Evolutionary conservation across 2,329 filamentous ascomycete genomes (phyloP).

Genomic region (Capronia epimyces): DNA sequence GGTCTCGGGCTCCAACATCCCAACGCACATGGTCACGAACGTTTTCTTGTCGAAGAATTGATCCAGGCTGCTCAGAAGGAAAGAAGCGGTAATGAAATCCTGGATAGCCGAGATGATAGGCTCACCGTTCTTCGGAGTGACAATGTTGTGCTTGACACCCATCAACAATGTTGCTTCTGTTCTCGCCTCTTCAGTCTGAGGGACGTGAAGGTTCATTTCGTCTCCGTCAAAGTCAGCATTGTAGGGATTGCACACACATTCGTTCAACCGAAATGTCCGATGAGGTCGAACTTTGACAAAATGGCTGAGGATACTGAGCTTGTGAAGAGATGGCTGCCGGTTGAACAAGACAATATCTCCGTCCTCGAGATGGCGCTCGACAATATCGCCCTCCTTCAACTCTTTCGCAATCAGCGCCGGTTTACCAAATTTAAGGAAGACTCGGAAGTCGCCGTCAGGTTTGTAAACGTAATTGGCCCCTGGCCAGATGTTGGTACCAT

Average conservation of each 20-base stretch:
- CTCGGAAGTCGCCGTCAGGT: slow-evolving; percentile 63
- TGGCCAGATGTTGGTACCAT: slow-evolving; percentile 74
- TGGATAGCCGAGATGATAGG: slow-evolving; percentile 98
- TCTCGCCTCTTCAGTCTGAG: slow-evolving; percentile 92
- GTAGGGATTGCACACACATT: slow-evolving; percentile 96
- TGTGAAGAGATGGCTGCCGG: slow-evolving; percentile 93
- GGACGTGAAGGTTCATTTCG: slow-evolving; percentile 98
- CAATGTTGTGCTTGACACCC: slow-evolving; percentile 95
- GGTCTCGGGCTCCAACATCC: slow-evolving; percentile 80
- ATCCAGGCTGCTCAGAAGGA: slow-evolving; percentile 85
- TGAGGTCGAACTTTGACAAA: slow-evolving; percentile 88
- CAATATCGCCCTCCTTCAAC: slow-evolving; percentile 75
- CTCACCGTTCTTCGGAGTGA: slow-evolving; percentile 94
- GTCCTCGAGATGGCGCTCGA: slow-evolving; percentile 91
- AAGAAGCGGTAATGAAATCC: slow-evolving; percentile 96
- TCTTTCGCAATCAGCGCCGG: slow-evolving; percentile 65
- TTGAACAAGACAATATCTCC: slow-evolving; percentile 97
- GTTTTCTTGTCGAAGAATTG: slow-evolving; percentile 83
- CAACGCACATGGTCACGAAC: slow-evolving; percentile 84
- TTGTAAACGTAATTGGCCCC: slow-evolving; percentile 80
- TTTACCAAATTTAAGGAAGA: slow-evolving; percentile 69
- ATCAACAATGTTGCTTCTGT: slow-evolving; percentile 94
- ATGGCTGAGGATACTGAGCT: slow-evolving; percentile 97
- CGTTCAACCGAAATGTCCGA: slow-evolving; percentile 93
- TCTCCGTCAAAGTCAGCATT: slow-evolving; percentile 99